Percentiles rank a stretch among this genome's conserved stretches.
Evolutionary conservation across 441 rosid species (phyloP).

Genomic region (Breynia disticha): DNA sequence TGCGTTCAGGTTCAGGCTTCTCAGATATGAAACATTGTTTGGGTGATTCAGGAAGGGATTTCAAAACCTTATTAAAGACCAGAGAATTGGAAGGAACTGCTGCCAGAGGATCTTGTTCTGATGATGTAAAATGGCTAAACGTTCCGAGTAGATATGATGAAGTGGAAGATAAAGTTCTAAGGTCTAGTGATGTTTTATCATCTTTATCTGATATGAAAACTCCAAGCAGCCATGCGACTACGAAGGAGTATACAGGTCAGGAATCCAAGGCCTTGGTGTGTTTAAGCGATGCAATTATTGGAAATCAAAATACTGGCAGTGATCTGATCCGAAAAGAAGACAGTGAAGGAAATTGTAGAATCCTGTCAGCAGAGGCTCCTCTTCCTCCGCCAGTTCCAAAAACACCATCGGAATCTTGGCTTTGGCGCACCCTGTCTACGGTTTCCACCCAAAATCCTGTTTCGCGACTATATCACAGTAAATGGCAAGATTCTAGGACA

Average conservation of each 20-base stretch:
- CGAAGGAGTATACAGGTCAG: constrained; percentile 17
- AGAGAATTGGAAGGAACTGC: constrained; percentile 18
- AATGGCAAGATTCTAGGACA: constrained; percentile 30
- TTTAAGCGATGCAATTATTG: constrained; percentile 18
- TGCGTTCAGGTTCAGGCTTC: constrained; percentile 21
- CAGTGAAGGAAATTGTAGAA: constrained; percentile 19
- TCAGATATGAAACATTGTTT: constrained; percentile 16
- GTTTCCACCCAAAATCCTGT: constrained; percentile 29
- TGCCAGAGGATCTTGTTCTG: constrained; percentile 13
- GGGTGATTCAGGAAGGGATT: constrained; percentile 14
- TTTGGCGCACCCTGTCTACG: constrained; percentile 65
- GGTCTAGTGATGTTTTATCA: constrained; percentile 10
- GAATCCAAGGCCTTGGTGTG: constrained; percentile 29
- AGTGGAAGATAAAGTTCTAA: constrained; percentile 6
- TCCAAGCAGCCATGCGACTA: constrained; percentile 14
- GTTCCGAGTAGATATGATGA: constrained; percentile 4
- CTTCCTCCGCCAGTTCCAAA: constrained; percentile 61
- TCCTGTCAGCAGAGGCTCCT: constrained; percentile 17
- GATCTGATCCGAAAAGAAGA: constrained; percentile 20
- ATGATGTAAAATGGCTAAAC: constrained; percentile 16
- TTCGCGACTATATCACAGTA: constrained; percentile 24
- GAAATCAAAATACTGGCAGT: constrained; percentile 15
- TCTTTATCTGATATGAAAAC: constrained; percentile 14
- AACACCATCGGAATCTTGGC: constrained; percentile 93
- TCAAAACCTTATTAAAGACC: constrained; percentile 13